Evolutionary conservation across 176 grass and related monocot species (phyloP).

Genomic region (Triticum urartu): DNA sequence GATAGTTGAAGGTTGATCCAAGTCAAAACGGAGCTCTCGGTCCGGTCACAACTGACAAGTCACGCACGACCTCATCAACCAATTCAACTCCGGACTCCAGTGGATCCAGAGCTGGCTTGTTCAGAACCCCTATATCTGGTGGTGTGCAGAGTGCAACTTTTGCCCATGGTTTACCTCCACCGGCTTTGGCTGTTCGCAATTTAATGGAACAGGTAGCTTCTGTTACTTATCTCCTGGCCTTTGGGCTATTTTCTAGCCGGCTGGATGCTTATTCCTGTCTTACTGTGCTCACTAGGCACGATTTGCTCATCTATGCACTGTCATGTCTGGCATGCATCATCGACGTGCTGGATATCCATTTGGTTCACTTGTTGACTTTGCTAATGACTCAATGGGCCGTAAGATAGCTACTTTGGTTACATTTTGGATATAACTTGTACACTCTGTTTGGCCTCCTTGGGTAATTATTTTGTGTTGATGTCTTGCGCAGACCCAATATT

Average conservation of each 20-base stretch:
- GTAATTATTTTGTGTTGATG: conserved; percentile 10
- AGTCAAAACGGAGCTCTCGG: conserved; percentile 42
- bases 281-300: conserved; percentile 51
- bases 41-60: conserved; percentile 14
- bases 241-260: not conserved
- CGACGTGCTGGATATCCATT: conserved; percentile 87
- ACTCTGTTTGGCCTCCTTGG: not conserved
- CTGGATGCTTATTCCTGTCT: not conserved
- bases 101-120: conserved; percentile 77
- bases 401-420: conserved; percentile 37
- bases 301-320: conserved; percentile 91
- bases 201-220: conserved; percentile 88
- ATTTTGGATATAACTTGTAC: not conserved
- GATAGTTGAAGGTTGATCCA: conserved; percentile 17
- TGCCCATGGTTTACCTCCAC: conserved; percentile 85
- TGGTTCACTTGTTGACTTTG: conserved; percentile 96
- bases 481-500: conserved; percentile 81
- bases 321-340: conserved; percentile 99
- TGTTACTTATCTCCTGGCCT: not conserved
- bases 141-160: conserved; percentile 96
- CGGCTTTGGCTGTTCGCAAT: conserved; percentile 91
- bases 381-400: conserved; percentile 92
- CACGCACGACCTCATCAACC: not conserved
- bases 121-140: conserved; percentile 96
- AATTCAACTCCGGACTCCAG: conserved; percentile 32